Evolutionary conservation across 2,329 filamentous ascomycete genomes (phyloP).

Genomic region (Pestalotiopsis sp.): DNA sequence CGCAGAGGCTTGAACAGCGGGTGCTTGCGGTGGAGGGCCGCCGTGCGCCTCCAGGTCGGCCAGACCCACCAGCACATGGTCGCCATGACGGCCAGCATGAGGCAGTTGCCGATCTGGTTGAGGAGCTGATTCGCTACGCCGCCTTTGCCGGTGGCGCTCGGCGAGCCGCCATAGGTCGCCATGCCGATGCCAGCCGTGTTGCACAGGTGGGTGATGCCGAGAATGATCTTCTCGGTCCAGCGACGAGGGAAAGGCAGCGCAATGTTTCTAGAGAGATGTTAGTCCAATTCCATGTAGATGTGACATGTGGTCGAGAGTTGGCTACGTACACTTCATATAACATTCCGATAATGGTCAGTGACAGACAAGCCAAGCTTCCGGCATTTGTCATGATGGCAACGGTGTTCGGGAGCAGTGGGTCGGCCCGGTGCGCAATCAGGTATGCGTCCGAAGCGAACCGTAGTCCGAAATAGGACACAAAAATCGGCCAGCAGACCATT

Average conservation of each 20-base stretch:
- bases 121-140: background rate
- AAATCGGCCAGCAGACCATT: conserved; percentile 7
- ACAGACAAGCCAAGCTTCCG: background rate
- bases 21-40: background rate
- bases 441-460: background rate
- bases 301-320: background rate
- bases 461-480: background rate
- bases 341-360: background rate
- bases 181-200: conserved; percentile 1
- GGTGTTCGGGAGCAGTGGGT: conserved; percentile 1
- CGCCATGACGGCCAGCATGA: conserved; percentile 2
- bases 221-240: conserved; percentile 4
- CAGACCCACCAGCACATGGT: background rate
- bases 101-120: conserved; percentile 1
- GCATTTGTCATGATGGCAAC: conserved; percentile 6
- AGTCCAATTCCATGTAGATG: background rate
- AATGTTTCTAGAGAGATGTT: background rate
- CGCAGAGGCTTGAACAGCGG: background rate
- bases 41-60: background rate
- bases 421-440: background rate
- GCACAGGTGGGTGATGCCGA: background rate
- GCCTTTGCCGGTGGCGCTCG: background rate
- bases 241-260: background rate
- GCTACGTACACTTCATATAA: conserved; percentile 5
- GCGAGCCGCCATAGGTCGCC: background rate